A percentile compares a stretch with the other conserved stretches of the same genome.
Conservation (phyloP, 2,329 filamentous ascomycete genomes). For the Hypoxylon sp. region DNA sequence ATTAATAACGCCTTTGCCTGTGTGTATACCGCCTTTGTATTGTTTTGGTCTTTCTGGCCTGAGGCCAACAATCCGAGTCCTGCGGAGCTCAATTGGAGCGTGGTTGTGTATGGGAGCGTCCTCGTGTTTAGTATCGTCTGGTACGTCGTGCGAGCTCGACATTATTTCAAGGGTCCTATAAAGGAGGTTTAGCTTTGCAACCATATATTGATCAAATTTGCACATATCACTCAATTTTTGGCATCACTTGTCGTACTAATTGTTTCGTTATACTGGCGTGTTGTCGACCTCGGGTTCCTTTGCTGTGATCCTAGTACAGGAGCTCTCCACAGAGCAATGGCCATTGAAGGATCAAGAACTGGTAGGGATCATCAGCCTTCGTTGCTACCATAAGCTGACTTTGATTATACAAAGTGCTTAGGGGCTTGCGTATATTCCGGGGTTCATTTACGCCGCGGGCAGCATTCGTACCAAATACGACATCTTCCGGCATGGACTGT, state of each 20-base stretch:
- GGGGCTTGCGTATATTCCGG: conserved; percentile 12
- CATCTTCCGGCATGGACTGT: neutral
- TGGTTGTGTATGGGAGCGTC: conserved; percentile 58
- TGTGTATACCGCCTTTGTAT: conserved; percentile 64
- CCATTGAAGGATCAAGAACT: neutral
- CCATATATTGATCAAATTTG: conserved; percentile 5
- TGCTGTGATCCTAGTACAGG: neutral
- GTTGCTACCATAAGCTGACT: conserved; percentile 17
- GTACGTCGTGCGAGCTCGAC: conserved; percentile 58
- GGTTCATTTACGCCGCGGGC: conserved; percentile 5
- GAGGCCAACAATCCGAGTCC: conserved; percentile 49
- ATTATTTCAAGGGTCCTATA: conserved; percentile 61
- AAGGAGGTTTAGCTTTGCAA: conserved; percentile 36
- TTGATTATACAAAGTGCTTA: conserved; percentile 15
- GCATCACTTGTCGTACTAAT: neutral
- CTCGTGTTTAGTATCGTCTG: conserved; percentile 61
- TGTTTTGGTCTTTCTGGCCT: conserved; percentile 69
- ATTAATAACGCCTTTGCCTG: conserved; percentile 67
- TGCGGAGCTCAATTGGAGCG: conserved; percentile 61
- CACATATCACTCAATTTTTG: neutral
- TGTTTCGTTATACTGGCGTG: neutral
- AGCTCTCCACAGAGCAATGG: neutral
- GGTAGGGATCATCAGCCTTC: neutral
- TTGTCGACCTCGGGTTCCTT: neutral
- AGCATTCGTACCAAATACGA: neutral